Percentiles rank a stretch among this genome's conserved stretches.
Conservation (phyloP, 345 rosid genomes). For the Combretum micranthum region DNA sequence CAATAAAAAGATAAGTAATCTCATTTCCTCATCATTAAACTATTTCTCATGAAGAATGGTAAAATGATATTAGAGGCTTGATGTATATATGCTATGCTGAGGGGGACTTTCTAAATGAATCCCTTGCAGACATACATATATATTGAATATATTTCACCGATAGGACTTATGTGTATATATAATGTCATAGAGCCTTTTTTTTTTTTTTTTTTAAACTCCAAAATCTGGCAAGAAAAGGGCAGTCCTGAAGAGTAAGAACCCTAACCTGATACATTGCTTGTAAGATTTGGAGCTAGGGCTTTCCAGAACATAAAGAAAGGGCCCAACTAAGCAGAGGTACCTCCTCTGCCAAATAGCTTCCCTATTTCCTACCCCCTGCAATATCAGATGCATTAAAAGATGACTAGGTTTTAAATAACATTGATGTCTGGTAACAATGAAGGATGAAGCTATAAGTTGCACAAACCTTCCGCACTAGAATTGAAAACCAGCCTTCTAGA, state of each 20-base stretch:
- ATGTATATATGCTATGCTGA: no score
- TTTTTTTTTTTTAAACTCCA: no score
- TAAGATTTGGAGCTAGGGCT: constrained; percentile 69
- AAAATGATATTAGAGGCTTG: no score
- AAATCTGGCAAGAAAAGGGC: background rate
- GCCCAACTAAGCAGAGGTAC: constrained; percentile 84
- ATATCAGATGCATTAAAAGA: constrained; percentile 10
- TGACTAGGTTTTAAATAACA: constrained; percentile 5
- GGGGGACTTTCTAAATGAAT: no score
- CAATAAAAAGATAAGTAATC: no score
- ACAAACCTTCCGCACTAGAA: constrained; percentile 79
- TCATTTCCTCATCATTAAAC: no score
- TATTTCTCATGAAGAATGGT: no score
- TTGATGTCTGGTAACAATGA: constrained; percentile 3
- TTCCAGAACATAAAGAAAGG: constrained; percentile 76
- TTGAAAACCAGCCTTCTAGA: constrained; percentile 84
- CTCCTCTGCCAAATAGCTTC: constrained; percentile 92
- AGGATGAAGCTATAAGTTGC: constrained; percentile 7
- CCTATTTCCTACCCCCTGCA: constrained; percentile 80
- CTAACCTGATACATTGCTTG: constrained; percentile 79
- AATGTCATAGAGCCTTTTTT: no score
- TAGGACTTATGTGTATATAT: no score
- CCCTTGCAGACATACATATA: no score
- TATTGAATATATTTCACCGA: no score
- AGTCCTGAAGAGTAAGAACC: constrained; percentile 11